phyloP scores from a whole-genome alignment of 2,329 filamentous ascomycete species.

The Penicillium rolfsii region DNA sequence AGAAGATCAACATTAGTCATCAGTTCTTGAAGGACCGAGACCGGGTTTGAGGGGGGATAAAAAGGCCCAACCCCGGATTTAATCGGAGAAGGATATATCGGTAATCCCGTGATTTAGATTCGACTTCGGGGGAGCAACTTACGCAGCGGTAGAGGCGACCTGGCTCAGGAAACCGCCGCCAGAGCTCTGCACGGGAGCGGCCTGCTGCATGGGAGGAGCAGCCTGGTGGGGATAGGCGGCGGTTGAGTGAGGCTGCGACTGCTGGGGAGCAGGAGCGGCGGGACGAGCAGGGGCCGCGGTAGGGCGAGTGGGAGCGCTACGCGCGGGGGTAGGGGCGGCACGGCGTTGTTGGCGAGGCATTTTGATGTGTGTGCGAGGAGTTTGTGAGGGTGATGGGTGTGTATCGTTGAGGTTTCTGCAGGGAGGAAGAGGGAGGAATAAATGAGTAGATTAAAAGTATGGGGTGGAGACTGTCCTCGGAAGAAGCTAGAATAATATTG shows the following conservation, averaged over 20 bases:
- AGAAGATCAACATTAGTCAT: constrained; percentile 26
- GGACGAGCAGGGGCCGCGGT: constrained; percentile 62
- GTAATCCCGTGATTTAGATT: not conserved
- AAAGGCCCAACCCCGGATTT: constrained; percentile 15
- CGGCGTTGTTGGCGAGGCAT: constrained; percentile 81
- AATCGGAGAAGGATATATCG: constrained; percentile 9
- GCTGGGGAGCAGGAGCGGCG: constrained; percentile 56
- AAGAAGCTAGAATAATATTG: constrained; percentile 31
- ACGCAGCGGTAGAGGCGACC: constrained; percentile 98
- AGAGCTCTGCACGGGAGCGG: constrained; percentile 54
- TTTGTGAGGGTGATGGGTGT: not conserved
- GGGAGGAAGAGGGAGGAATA: constrained; percentile 22
- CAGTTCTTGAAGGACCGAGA: not conserved
- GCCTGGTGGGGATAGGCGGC: constrained; percentile 57
- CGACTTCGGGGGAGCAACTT: constrained; percentile 52
- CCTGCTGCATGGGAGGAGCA: constrained; percentile 50
- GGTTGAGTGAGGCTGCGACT: constrained; percentile 72
- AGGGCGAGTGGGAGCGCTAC: constrained; percentile 68
- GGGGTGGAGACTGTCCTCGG: constrained; percentile 28
- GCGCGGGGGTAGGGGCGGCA: constrained; percentile 55
- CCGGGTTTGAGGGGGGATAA: too few species aligned
- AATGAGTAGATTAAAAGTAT: constrained; percentile 22
- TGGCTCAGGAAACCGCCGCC: constrained; percentile 90
- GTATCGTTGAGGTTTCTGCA: not conserved
- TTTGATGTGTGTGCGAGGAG: constrained; percentile 37